A percentile compares a stretch with the other conserved stretches of the same genome.
Evolutionary conservation across 2,329 filamentous ascomycete species (phyloP).

Genomic region (Zymoseptoria crescenta): DNA sequence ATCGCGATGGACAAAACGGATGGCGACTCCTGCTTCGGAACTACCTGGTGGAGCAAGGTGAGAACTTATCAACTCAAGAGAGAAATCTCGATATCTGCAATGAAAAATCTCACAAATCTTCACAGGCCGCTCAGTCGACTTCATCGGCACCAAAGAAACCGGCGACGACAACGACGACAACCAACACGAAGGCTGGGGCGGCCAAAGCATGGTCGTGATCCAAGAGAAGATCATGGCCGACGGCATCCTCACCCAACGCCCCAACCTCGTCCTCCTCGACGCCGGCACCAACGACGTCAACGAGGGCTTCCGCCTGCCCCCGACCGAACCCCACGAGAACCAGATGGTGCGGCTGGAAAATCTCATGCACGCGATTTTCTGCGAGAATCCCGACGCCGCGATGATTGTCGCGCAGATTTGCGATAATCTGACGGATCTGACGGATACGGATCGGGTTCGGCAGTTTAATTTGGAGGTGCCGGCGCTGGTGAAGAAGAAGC

Average conservation of each 20-base stretch:
- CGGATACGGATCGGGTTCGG: not conserved
- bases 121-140: not conserved
- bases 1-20: not conserved
- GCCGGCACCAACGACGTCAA: not conserved
- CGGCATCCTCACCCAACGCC: not conserved
- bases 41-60: not conserved
- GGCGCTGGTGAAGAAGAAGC: not conserved
- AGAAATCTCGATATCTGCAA: not conserved
- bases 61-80: no score
- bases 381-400: not conserved
- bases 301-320: not conserved
- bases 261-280: not conserved
- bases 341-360: not conserved
- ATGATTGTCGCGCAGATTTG: not conserved
- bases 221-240: not conserved
- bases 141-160: not conserved
- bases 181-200: not conserved
- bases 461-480: not conserved
- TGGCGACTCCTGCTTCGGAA: not conserved
- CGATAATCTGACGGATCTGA: not conserved
- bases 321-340: not conserved
- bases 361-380: not conserved
- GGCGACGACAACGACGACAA: not conserved
- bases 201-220: not conserved
- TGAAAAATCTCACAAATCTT: not conserved